Percentiles rank a stretch among this genome's conserved stretches.
These are phyloP conservation scores for Plectranthus barbatus DNA, from an alignment of 257 asterid species.

Conservation along the genomic window DNA sequence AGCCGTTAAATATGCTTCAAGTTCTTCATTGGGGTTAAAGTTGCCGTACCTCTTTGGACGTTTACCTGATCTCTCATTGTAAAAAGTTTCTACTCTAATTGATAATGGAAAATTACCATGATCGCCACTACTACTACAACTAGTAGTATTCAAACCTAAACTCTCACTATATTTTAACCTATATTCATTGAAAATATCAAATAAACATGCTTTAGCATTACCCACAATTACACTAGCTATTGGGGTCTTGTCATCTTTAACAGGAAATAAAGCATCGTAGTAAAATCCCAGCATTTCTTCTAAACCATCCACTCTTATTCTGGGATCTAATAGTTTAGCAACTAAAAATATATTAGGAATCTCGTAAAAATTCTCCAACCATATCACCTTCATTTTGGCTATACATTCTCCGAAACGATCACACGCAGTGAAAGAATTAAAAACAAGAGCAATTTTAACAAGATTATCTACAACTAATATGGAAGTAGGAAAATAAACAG, in stretches of 20 bases:
- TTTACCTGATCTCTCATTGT: not conserved
- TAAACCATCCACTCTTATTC: slow-evolving; percentile 7
- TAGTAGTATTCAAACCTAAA: not conserved
- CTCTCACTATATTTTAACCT: not conserved
- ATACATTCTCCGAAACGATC: not conserved
- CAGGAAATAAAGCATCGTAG: not conserved
- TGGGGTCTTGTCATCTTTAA: not conserved
- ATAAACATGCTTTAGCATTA: not conserved
- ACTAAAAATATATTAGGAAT: slow-evolving; percentile 1
- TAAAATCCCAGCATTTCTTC: not conserved
- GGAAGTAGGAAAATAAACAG: not conserved
- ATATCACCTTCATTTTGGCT: not conserved
- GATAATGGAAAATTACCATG: not conserved
- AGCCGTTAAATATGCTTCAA: not conserved
- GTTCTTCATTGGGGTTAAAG: not conserved
- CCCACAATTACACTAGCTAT: not conserved
- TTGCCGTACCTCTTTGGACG: not conserved
- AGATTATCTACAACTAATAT: not conserved
- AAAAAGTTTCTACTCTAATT: not conserved
- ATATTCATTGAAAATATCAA: not conserved
- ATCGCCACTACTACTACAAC: not conserved
- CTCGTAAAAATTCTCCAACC: not conserved
- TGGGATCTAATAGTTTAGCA: slow-evolving; percentile 7
- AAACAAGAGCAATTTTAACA: not conserved
- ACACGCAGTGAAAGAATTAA: not conserved